phyloP scores from a whole-genome alignment of 192 early-diverging fungal genomes.

The Rhizophagus prolifer region DNA sequence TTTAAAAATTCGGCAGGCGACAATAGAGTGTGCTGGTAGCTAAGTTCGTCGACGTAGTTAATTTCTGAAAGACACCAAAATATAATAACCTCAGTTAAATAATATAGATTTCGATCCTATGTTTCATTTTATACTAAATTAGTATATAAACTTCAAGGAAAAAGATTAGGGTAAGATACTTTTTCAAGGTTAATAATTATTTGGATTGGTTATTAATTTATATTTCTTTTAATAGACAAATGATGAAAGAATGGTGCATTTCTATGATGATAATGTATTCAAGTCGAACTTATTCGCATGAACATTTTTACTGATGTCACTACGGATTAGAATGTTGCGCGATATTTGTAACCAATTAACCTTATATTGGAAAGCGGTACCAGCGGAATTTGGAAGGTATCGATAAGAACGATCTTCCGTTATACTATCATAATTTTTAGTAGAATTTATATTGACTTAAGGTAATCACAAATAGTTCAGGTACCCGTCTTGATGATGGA shows the following conservation, averaged over 20 bases:
- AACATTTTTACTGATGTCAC: background rate
- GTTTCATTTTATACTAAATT: constrained; percentile 79
- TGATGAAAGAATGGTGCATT: constrained; percentile 63
- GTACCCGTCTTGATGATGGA: constrained; percentile 54
- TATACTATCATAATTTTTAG: constrained; percentile 12
- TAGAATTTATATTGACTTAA: constrained; percentile 40
- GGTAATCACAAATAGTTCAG: constrained; percentile 66
- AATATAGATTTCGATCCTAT: constrained; percentile 68
- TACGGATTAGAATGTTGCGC: constrained; percentile 18
- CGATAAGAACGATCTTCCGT: constrained; percentile 46
- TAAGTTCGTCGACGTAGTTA: too few relatives aligned
- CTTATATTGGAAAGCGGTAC: constrained; percentile 40
- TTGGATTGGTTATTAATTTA: background rate
- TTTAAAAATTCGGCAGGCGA: too few relatives aligned
- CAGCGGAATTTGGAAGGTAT: constrained; percentile 52
- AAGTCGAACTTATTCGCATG: background rate
- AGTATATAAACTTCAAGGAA: constrained; percentile 75
- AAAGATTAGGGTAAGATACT: constrained; percentile 56
- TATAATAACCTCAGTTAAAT: constrained; percentile 27
- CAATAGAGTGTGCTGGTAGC: too few relatives aligned
- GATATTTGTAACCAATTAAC: constrained; percentile 30
- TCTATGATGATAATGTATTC: constrained; percentile 39
- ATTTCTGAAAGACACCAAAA: constrained; percentile 37
- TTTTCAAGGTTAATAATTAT: background rate
- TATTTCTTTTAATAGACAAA: constrained; percentile 37